Evolutionary conservation across 106 monocot genomes (phyloP), one percentile per base, ranked within the genome.

Genomic region (Apostasia ramifera): DNA sequence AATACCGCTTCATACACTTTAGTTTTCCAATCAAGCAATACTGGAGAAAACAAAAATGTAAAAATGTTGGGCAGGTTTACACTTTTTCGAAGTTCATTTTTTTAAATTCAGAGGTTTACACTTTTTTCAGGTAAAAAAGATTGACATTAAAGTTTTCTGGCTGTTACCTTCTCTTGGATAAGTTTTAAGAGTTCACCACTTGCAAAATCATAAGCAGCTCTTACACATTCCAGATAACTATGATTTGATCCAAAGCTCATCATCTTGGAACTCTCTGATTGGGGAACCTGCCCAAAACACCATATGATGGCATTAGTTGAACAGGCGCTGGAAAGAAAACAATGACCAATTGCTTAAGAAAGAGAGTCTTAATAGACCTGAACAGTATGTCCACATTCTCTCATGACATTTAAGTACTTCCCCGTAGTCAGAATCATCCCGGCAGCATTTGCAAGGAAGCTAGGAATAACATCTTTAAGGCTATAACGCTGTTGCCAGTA

Each of bases 391-490:
- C 87, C 98, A 66, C 98, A 99, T 73, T 99, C 98, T 81, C 97
- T 89, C 98, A 99, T 87, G 5, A 99, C 98, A 88, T 99, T 99
- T 59, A 99, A 70, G 71, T 99, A 99, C 54, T 99, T 99, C 72
- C 93, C 98, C 57, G 98, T 90, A 52, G 93, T 99, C 63, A 99
- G 71, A 80, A 99, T 84, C 46, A 75, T 84, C 57, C 72, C 85
- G 43, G 98, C 86, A 81, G 83, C 81, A 82, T 74, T 86, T 15
- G 76, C 79, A 66, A 99, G 87, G 55, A 99, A 99, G 73, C 81
- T 93, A 64, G 98, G 98, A 78, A 90, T 83, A n/a, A 79, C 80
- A 67, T 87, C 90, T 77, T 99, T 93, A 15, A 99, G 81, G 68
- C 83, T 90, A 76, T 99, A 99, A n/a, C 98, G 82, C 58, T 99